Percentiles rank a stretch among this genome's conserved stretches.
These are phyloP conservation scores for Aspergillus felis DNA, from an alignment of 2,329 filamentous ascomycete genomes.

Conservation along the genomic window DNA sequence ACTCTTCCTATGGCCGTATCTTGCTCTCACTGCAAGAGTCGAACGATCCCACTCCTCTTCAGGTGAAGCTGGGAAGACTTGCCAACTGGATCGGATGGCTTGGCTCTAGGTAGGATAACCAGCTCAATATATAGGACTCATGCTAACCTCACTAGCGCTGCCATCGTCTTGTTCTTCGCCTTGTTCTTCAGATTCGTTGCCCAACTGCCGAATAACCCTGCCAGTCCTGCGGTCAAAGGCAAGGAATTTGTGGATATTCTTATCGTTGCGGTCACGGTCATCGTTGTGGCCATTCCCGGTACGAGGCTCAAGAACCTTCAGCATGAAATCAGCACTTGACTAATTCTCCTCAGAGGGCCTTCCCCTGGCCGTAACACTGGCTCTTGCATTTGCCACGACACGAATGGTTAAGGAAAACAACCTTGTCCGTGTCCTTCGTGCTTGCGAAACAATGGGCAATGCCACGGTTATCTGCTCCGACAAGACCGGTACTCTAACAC, in stretches of 20 bases:
- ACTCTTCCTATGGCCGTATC: conserved; percentile 72
- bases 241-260: conserved; percentile 73
- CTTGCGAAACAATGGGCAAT: conserved; percentile 79
- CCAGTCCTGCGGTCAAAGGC: conserved; percentile 67
- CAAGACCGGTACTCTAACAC: conserved; percentile 71
- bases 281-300: conserved; percentile 70
- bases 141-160: conserved; percentile 40
- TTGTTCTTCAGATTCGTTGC: conserved; percentile 83
- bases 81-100: conserved; percentile 75
- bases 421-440: conserved; percentile 69
- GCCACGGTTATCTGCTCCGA: conserved; percentile 77
- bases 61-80: conserved; percentile 70
- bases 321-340: not conserved
- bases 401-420: conserved; percentile 76
- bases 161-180: conserved; percentile 78
- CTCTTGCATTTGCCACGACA: conserved; percentile 71
- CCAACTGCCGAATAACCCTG: conserved; percentile 52
- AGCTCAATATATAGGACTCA: conserved; percentile 1
- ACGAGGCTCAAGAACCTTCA: conserved; percentile 7
- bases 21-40: conserved; percentile 70
- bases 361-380: conserved; percentile 72
- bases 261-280: conserved; percentile 74
- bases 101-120: conserved; percentile 56
- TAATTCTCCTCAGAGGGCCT: conserved; percentile 60
- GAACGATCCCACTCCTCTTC: conserved; percentile 70